phyloP scores from a whole-genome alignment of 768 basidiomycete species.

The Leccinum disarticulatum region DNA sequence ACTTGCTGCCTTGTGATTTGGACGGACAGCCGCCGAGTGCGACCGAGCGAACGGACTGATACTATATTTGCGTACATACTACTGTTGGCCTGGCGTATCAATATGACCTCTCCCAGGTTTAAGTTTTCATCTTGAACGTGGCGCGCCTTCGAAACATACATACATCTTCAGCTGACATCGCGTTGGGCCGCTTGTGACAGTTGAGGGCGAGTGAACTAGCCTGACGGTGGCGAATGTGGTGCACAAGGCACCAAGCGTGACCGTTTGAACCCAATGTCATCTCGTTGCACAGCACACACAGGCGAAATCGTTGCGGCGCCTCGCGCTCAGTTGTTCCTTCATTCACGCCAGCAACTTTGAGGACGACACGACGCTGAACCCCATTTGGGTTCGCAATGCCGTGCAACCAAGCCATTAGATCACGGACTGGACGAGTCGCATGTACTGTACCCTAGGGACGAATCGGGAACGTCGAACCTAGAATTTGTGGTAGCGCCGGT shows the following conservation, averaged over 20 bases:
- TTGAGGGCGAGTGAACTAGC: neutral
- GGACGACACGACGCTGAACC: conserved; percentile 7
- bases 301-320: neutral
- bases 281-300: conserved; percentile 1
- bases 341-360: conserved; percentile 9
- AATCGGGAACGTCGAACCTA: conserved; percentile 17
- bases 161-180: conserved; percentile 4
- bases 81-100: neutral
- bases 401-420: conserved; percentile 4
- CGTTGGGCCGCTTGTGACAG: conserved; percentile 13
- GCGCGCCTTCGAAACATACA: conserved; percentile 1
- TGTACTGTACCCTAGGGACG: neutral
- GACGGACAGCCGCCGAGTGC: conserved; percentile 13
- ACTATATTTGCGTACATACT: conserved; percentile 2
- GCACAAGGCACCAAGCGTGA: conserved; percentile 12
- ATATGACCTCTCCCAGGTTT: conserved; percentile 10
- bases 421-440: conserved; percentile 2
- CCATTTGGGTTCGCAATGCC: conserved; percentile 18
- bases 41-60: conserved; percentile 2
- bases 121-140: conserved; percentile 1
- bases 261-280: conserved; percentile 10
- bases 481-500: conserved; percentile 11
- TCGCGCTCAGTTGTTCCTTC: conserved; percentile 3
- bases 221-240: neutral
- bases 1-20: conserved; percentile 11